A percentile compares a stretch with the other conserved stretches of the same genome.
phyloP scores from a whole-genome alignment of 352 stramenopile genomes.

The Poterioochromonas sp. region DNA sequence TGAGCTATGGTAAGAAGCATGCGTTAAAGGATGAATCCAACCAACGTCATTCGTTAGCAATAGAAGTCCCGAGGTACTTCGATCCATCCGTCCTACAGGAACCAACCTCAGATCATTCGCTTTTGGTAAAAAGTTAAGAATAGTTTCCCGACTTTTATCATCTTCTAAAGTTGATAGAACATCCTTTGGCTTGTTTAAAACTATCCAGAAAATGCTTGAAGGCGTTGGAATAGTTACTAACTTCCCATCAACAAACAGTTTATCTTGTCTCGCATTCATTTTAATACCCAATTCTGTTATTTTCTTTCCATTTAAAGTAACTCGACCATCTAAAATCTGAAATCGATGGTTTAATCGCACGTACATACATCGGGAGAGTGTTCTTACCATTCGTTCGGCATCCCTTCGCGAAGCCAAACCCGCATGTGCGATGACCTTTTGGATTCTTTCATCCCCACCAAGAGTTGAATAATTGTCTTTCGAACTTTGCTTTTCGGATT shows the following conservation, averaged over 20 bases:
- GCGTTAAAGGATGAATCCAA: conserved; percentile 47
- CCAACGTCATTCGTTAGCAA: conserved; percentile 74
- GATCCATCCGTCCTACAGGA: conserved; percentile 71
- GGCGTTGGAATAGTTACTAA: conserved; percentile 46
- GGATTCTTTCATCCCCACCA: conserved; percentile 50
- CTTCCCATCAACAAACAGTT: conserved; percentile 57
- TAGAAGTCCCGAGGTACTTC: conserved; percentile 70
- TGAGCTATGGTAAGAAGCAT: conserved; percentile 42
- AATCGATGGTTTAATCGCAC: neutral
- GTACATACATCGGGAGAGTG: neutral
- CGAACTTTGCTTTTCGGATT: too few species aligned
- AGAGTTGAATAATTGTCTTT: too few species aligned
- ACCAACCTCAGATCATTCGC: conserved; percentile 68
- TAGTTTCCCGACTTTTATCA: conserved; percentile 62
- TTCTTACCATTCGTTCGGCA: conserved; percentile 57
- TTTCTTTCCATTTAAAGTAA: conserved; percentile 65
- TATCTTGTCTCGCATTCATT: conserved; percentile 51
- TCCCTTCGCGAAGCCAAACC: conserved; percentile 67
- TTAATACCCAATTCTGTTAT: conserved; percentile 46
- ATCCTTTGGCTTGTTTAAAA: conserved; percentile 59
- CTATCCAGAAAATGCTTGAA: conserved; percentile 65
- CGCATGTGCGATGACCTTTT: conserved; percentile 68
- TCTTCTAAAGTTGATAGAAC: conserved; percentile 67
- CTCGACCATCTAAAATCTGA: conserved; percentile 58
- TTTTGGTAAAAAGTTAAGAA: conserved; percentile 63